Percentiles rank a stretch among this genome's conserved stretches.
Conservation (phyloP, 306 rosid species). For the Cucumis sativus region DNA sequence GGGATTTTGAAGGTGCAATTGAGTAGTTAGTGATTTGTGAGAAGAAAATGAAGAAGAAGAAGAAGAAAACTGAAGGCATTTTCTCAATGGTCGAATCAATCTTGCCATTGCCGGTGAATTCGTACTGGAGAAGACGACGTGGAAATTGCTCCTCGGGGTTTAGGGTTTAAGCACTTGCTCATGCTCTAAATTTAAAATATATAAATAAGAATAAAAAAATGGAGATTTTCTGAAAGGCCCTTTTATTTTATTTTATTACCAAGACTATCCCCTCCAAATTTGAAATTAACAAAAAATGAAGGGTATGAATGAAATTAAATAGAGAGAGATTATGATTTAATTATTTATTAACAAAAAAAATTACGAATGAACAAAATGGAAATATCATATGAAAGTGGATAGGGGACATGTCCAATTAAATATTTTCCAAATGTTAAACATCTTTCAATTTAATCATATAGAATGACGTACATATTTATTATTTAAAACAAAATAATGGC, state of each 20-base stretch:
- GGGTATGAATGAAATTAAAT: background rate
- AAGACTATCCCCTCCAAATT: too few relatives aligned
- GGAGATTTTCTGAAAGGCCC: background rate
- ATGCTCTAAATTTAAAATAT: background rate
- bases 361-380: background rate
- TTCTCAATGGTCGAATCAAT: slow-evolving; percentile 34
- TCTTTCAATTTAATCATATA: background rate
- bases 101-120: slow-evolving; percentile 35
- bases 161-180: background rate
- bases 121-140: background rate
- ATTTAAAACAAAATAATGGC: too few relatives aligned
- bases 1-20: slow-evolving; percentile 14
- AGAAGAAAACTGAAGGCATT: slow-evolving; percentile 15
- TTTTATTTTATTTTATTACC: too few relatives aligned
- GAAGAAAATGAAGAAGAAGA: background rate
- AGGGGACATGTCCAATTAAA: background rate
- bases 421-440: background rate
- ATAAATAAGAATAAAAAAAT: background rate
- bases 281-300: too few relatives aligned
- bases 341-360: background rate
- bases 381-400: background rate
- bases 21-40: slow-evolving; percentile 3
- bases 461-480: too few relatives aligned
- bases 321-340: background rate
- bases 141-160: background rate